These are phyloP conservation scores for Phytophthora lateralis DNA, from an alignment of 352 stramenopile species.

Conservation along the genomic window DNA sequence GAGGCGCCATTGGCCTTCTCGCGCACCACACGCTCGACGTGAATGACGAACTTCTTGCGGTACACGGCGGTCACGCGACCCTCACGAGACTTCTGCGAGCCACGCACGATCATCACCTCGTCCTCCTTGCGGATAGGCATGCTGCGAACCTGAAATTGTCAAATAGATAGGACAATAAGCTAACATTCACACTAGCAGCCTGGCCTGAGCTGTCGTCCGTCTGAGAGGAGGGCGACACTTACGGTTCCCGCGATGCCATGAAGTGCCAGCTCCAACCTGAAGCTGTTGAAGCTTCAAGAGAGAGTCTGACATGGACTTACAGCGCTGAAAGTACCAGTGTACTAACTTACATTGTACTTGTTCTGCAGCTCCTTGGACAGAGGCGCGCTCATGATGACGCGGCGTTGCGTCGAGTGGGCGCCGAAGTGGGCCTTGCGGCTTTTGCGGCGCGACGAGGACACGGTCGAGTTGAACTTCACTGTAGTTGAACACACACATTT, in stretches of 20 bases:
- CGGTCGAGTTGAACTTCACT: slow-evolving; percentile 95
- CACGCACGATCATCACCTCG: slow-evolving; percentile 98
- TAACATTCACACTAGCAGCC: slow-evolving; percentile 1
- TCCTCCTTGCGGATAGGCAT: slow-evolving; percentile 99
- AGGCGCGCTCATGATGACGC: slow-evolving; percentile 97
- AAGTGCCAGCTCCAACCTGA: slow-evolving; percentile 70
- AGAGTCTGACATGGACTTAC: slow-evolving; percentile 89
- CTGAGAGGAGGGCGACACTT: slow-evolving; percentile 57
- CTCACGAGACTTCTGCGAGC: slow-evolving; percentile 98
- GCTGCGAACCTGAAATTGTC: slow-evolving; percentile 88
- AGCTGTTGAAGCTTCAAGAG: neutral
- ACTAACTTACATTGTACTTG: slow-evolving; percentile 98
- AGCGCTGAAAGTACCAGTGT: slow-evolving; percentile 85
- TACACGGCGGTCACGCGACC: slow-evolving; percentile 98
- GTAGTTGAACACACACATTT: slow-evolving; percentile 16
- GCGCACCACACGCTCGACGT: slow-evolving; percentile 98
- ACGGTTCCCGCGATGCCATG: slow-evolving; percentile 88
- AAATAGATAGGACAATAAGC: slow-evolving; percentile 6
- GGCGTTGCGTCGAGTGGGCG: slow-evolving; percentile 95
- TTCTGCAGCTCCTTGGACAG: slow-evolving; percentile 99
- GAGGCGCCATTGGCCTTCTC: slow-evolving; percentile 98
- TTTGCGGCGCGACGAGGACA: slow-evolving; percentile 97
- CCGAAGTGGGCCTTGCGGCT: slow-evolving; percentile 99
- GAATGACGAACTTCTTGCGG: slow-evolving; percentile 99
- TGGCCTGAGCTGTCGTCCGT: slow-evolving; percentile 8